These are phyloP conservation scores for Colletotrichum godetiae DNA, from an alignment of 2,329 filamentous ascomycete species.

Conservation along the genomic window DNA sequence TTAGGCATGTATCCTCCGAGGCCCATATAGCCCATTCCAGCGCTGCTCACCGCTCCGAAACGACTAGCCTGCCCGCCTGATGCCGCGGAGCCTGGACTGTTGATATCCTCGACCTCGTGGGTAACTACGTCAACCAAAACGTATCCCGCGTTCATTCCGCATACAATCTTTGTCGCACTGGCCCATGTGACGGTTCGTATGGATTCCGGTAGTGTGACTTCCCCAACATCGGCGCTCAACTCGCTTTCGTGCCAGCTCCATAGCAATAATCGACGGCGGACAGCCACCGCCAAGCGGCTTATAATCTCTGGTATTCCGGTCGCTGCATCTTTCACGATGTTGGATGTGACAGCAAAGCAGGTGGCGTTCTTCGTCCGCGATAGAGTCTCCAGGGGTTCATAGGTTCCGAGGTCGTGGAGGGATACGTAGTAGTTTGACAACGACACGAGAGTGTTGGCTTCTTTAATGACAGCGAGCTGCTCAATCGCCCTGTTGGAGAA, in stretches of 20 bases:
- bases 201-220: constrained; percentile 83
- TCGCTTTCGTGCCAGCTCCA: constrained; percentile 99
- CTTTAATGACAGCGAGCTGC: constrained; percentile 95
- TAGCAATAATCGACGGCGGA: constrained; percentile 88
- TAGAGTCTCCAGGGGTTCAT: constrained; percentile 82
- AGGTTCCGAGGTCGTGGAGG: constrained; percentile 88
- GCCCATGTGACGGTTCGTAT: constrained; percentile 94
- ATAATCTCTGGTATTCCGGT: constrained; percentile 95
- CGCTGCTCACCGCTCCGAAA: constrained; percentile 85
- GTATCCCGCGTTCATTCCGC: constrained; percentile 91
- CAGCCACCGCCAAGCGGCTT: constrained; percentile 88
- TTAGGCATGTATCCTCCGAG: constrained; percentile 92
- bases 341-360: constrained; percentile 92
- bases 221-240: constrained; percentile 76
- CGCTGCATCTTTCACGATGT: constrained; percentile 89
- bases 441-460: constrained; percentile 90
- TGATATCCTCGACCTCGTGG: constrained; percentile 80
- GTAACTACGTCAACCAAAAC: constrained; percentile 86
- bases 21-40: constrained; percentile 96
- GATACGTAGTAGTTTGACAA: constrained; percentile 91
- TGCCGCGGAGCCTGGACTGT: constrained; percentile 77
- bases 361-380: constrained; percentile 87
- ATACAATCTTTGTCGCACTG: constrained; percentile 85
- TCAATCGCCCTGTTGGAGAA: constrained; percentile 92
- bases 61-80: constrained; percentile 73